Base-by-base conservation (phyloP, 2,329 filamentous ascomycete species). In the Pseudogymnoascus sp. region DNA sequence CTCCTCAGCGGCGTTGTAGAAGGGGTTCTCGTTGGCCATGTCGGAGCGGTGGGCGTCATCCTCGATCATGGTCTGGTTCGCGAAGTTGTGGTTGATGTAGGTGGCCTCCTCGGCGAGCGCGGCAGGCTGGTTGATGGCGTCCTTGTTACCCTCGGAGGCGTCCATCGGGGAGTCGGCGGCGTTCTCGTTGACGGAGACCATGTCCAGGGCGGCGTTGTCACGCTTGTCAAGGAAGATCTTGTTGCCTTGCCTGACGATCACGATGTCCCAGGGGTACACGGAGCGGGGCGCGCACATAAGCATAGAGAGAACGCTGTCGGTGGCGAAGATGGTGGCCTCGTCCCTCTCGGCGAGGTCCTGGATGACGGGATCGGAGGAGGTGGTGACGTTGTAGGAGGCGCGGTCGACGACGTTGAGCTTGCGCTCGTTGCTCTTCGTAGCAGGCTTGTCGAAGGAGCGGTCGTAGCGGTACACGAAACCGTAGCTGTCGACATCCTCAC, bases 31-130 rank as follows among this genome's bases (percentile, higher is more conserved):
- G 79, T 96, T 83, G 65, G 86, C 74, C 87, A 97, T 95, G 70
- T 90, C 85, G 68, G 92, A 82, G 82, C 95, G 96, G 75, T 86
- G 80, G 66, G 80, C 83, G 67, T 91, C 85, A 69, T 83, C 89
- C 81, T 99, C 95, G 71, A 86, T 78, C 69, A 99, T 93, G 61
- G 96, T 91, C 82, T 99, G 95, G 77, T 96, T 91, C 70, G 91
- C 90, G 77, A 99, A 99, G 82, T 97, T 96, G 84, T 97, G 95
- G 86, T 99, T 99, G 85, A 99, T 99, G 82, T 97, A 96, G 61
- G 95, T 99, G 63, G 95, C 95, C 80, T 99, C 95, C 77, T 97
- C 89, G 73, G 96, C 93, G 64, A 99, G 87, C 62, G 93, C 91
- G 63, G 82, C 80, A n/a, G 95, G 95, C 73, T 92, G 92, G 85